phyloP scores from a whole-genome alignment of 495 filamentous ascomycete species.

The Cairneyella variabilis region DNA sequence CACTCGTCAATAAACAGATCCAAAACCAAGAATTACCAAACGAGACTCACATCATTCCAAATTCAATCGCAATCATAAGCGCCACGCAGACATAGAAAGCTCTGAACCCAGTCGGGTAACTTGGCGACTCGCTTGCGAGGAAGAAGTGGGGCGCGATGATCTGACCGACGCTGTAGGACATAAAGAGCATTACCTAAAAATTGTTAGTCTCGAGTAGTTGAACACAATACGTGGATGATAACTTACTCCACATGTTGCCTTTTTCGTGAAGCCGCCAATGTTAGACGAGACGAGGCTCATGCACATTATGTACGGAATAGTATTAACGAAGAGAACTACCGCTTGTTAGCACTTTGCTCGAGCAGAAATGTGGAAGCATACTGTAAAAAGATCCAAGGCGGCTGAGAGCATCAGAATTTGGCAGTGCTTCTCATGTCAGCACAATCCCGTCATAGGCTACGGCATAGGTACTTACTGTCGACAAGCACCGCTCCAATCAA shows the following conservation, averaged over 20 bases:
- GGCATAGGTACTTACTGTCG: constrained; percentile 34
- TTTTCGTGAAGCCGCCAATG: constrained; percentile 31
- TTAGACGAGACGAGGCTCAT: constrained; percentile 30
- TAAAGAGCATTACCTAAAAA: constrained; percentile 26
- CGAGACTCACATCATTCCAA: neutral
- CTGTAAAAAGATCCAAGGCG: neutral
- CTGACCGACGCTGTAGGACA: constrained; percentile 29
- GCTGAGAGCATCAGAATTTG: neutral
- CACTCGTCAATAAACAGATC: neutral
- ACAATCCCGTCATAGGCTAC: too few relatives aligned
- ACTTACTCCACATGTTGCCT: constrained; percentile 15
- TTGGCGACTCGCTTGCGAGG: constrained; percentile 22
- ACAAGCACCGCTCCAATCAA: constrained; percentile 36
- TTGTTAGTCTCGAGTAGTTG: too few relatives aligned
- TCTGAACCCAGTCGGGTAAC: constrained; percentile 22
- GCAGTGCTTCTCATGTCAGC: neutral
- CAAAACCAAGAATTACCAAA: neutral
- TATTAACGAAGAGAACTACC: constrained; percentile 39
- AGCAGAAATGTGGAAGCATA: too few relatives aligned
- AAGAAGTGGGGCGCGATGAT: constrained; percentile 32
- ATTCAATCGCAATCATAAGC: constrained; percentile 14
- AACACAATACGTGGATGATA: constrained; percentile 20
- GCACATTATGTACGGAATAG: constrained; percentile 27
- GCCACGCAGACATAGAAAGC: constrained; percentile 19
- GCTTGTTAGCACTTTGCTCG: neutral